A percentile compares a stretch with the other conserved stretches of the same genome.
Conservation (phyloP, 257 asterid species). For the Solanum tarijense region DNA sequence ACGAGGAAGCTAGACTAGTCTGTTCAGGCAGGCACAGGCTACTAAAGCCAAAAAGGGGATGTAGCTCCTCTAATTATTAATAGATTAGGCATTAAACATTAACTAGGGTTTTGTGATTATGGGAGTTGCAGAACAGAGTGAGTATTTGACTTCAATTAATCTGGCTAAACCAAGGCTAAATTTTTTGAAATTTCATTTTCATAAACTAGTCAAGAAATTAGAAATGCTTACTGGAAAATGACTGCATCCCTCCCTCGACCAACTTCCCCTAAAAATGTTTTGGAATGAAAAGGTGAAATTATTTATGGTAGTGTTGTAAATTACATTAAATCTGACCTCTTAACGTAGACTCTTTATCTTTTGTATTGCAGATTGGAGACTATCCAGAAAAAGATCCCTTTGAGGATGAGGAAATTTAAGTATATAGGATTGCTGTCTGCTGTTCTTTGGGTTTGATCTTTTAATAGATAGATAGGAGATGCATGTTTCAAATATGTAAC, state of each 20-base stretch:
- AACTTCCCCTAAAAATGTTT: neutral
- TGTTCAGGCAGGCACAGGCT: neutral
- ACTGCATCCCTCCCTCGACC: neutral
- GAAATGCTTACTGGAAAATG: neutral
- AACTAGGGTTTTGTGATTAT: neutral
- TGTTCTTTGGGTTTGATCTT: neutral
- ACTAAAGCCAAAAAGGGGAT: neutral
- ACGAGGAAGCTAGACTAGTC: neutral
- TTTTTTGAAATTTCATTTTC: neutral
- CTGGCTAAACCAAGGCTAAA: neutral
- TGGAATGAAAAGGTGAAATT: neutral
- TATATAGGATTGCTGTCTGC: neutral
- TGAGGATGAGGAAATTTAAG: conserved; percentile 80
- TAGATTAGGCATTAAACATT: neutral
- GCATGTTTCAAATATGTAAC: neutral
- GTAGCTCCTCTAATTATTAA: neutral
- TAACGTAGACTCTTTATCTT: neutral
- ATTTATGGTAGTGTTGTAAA: neutral
- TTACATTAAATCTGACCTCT: neutral
- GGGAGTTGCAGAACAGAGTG: neutral
- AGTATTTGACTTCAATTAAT: neutral
- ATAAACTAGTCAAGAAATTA: neutral
- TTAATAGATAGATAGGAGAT: neutral
- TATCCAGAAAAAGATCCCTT: conserved; percentile 85
- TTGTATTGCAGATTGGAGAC: conserved; percentile 63